phyloP scores from a whole-genome alignment of 148 eudicot genomes.

The Vaccinium myrtillus region DNA sequence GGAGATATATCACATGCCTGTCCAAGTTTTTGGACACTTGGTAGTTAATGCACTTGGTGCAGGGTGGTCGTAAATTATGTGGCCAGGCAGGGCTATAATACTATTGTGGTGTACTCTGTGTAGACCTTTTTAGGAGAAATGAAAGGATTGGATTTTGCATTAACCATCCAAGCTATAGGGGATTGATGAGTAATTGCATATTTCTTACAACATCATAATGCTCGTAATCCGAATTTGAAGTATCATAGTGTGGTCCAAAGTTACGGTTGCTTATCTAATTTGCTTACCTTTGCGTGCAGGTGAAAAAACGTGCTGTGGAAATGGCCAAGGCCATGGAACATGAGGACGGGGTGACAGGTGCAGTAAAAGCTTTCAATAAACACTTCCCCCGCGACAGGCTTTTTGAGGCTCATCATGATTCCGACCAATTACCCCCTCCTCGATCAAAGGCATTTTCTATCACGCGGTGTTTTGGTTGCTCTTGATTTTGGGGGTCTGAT shows the following conservation, averaged over 20 bases:
- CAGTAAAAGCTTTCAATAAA: constrained; percentile 73
- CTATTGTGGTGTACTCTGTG: neutral
- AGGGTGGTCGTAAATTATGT: neutral
- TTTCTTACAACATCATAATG: neutral
- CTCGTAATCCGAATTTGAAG: neutral
- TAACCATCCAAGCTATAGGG: neutral
- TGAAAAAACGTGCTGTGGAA: constrained; percentile 63
- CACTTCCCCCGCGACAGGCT: constrained; percentile 49
- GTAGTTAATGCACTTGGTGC: neutral
- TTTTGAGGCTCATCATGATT: constrained; percentile 17
- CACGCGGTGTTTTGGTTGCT: constrained; percentile 39
- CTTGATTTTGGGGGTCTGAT: neutral
- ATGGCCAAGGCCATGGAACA: constrained; percentile 72
- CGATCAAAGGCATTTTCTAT: constrained; percentile 38
- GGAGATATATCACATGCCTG: neutral
- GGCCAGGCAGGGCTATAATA: neutral
- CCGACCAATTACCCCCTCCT: constrained; percentile 1
- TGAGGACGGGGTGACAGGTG: constrained; percentile 86
- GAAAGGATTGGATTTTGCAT: neutral
- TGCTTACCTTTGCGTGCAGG: constrained; percentile 36
- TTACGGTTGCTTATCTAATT: neutral
- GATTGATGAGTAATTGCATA: neutral
- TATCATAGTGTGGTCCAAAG: neutral
- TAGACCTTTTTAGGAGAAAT: neutral
- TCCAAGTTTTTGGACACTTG: neutral